These are phyloP conservation scores for Cordia subcordata DNA, from an alignment of 257 asterid genomes.

Conservation along the genomic window DNA sequence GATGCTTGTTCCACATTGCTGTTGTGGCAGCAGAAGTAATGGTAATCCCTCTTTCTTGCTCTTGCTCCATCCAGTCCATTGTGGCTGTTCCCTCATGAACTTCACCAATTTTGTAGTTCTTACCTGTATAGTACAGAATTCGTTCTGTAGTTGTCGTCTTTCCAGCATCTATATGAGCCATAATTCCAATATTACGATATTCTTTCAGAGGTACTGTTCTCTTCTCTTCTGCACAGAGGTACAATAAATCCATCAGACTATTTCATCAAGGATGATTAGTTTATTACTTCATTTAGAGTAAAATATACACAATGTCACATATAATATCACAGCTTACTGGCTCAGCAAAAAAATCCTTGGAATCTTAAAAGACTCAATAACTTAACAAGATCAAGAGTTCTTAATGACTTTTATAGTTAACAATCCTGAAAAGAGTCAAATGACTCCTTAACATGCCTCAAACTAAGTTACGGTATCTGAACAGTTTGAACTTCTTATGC, in stretches of 20 bases:
- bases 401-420: no score
- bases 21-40: slow-evolving; percentile 98
- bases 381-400: no score
- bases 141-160: slow-evolving; percentile 94
- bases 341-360: no score
- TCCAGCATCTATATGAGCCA: slow-evolving; percentile 99
- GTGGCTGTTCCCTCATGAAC: slow-evolving; percentile 99
- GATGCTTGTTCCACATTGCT: slow-evolving; percentile 86
- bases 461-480: no score
- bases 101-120: slow-evolving; percentile 95
- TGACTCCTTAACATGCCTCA: no score
- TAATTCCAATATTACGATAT: slow-evolving; percentile 93
- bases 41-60: slow-evolving; percentile 94
- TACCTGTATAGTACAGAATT: slow-evolving; percentile 79
- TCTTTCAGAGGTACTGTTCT: slow-evolving; percentile 67
- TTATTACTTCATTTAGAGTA: neutral
- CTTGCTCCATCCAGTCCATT: slow-evolving; percentile 99
- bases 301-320: no score
- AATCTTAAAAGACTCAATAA: no score
- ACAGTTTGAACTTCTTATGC: no score
- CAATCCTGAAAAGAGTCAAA: no score
- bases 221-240: slow-evolving; percentile 60
- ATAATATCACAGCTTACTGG: no score
- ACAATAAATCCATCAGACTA: slow-evolving; percentile 1
- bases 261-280: neutral